Evolutionary conservation across 192 early-diverging fungal species (phyloP), one percentile per base, ranked within the genome.

Genomic region (Obelidium mucronatum): DNA sequence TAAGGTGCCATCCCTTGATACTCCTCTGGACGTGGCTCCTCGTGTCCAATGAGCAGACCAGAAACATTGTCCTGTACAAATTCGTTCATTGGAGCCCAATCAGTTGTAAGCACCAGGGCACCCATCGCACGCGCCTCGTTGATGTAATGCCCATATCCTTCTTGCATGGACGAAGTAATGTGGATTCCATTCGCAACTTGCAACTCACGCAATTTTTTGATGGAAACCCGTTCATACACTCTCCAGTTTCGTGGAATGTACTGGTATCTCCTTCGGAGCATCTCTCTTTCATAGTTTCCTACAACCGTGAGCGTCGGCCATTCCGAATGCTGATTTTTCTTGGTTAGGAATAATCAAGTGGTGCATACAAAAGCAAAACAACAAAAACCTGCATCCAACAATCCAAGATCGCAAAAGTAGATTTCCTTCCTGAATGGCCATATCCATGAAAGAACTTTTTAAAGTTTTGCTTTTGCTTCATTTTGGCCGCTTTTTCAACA

Each of bases 81-180:
- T 35, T 74, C 73, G 2, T 74, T 64, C 73, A 74, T 74, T 2
- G 73, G 73, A 8, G 61, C 0, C 0, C 34, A 51, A 22, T 61
- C 61, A 17, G 73, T 74, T 1, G 73, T 74, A 11, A 74, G 3
- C 26, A 74, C 63, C 19, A 74, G 8, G 8, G 40, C 15, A 1
- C 73, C 73, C 36, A 74, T 35, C 6, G 60, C 22, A 5, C 73
- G 59, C 30, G 73, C 60, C 31, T 64, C 61, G 22, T 74, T 64
- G 60, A 61, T 74, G 51, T 74, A 74, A 66, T 64, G 61, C 22
- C 61, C 61, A n/a, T 74, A 64, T 1, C 73, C 73, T 31, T 74
- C 73, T 54, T 64, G 58, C 26, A 11, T 19, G 1, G 15, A 24
- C 19, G 59, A 17, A 44, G 24, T 40, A 1, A 74, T 3, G 31